These are phyloP conservation scores for Prinsepia uniflora DNA, from an alignment of 306 rosid species.

Conservation along the genomic window DNA sequence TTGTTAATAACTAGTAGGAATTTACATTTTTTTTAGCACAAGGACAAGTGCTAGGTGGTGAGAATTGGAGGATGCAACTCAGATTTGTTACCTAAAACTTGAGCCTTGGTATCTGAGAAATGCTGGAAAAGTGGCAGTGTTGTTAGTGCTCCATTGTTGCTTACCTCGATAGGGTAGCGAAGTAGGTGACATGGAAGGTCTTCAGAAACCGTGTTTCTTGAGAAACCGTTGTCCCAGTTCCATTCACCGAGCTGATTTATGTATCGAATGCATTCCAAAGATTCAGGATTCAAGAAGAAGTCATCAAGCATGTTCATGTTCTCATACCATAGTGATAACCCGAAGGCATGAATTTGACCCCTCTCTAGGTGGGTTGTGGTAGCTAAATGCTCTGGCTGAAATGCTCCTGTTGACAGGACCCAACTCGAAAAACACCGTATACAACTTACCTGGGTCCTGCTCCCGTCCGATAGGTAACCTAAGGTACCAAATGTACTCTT, in stretches of 20 bases:
- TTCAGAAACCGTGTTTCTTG: neutral
- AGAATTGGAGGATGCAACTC: constrained; percentile 39
- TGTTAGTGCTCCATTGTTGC: constrained; percentile 15
- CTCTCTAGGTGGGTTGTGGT: constrained; percentile 23
- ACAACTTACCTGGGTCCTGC: no score
- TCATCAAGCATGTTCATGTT: constrained; percentile 39
- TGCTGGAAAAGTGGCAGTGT: constrained; percentile 25
- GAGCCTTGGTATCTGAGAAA: constrained; percentile 55
- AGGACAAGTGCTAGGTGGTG: constrained; percentile 32
- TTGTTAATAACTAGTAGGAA: neutral
- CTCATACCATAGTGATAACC: constrained; percentile 64
- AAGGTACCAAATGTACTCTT: no score
- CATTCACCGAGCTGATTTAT: constrained; percentile 22
- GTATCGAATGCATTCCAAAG: constrained; percentile 9
- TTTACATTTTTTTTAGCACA: neutral
- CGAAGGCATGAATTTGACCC: constrained; percentile 58
- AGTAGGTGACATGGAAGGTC: constrained; percentile 37
- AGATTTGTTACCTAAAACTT: constrained; percentile 31
- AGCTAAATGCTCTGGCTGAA: constrained; percentile 52
- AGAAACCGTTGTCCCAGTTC: constrained; percentile 24
- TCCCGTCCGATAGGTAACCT: no score
- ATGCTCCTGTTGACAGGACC: constrained; percentile 49
- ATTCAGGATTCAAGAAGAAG: constrained; percentile 26
- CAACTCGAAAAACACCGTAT: no score
- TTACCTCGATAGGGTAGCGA: constrained; percentile 43